phyloP scores from a whole-genome alignment of 2,329 filamentous ascomycete genomes.

The Sclerotinia subarctica region DNA sequence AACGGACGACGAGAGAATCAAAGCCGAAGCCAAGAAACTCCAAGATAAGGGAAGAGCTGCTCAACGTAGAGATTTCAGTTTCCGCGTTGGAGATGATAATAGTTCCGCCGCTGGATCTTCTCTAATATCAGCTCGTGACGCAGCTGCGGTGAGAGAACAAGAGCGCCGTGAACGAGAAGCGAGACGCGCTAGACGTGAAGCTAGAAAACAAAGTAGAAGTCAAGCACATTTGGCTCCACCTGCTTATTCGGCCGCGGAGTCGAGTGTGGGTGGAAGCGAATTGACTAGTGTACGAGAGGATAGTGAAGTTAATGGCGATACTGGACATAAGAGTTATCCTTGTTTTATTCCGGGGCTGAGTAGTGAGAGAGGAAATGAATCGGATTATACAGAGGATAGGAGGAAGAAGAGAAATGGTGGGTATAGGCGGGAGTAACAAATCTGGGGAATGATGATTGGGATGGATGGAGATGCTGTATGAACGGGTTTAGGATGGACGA shows the following conservation, averaged over 20 bases:
- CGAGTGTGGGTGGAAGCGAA: conserved; percentile 14
- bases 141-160: conserved; percentile 22
- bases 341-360: conserved; percentile 38
- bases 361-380: conserved; percentile 22
- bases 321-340: conserved; percentile 39
- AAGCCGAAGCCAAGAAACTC: conserved; percentile 54
- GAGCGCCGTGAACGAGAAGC: conserved; percentile 22
- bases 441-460: background rate
- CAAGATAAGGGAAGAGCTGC: conserved; percentile 51
- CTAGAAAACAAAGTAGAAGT: conserved; percentile 29
- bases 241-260: conserved; percentile 11
- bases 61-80: conserved; percentile 37
- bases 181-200: conserved; percentile 24
- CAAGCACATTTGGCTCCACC: conserved; percentile 19
- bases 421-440: conserved; percentile 18
- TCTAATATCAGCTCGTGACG: conserved; percentile 17
- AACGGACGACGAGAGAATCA: conserved; percentile 46
- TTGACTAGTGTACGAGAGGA: conserved; percentile 28
- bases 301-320: conserved; percentile 31
- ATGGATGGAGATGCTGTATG: background rate
- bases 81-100: conserved; percentile 36
- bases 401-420: conserved; percentile 32
- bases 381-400: conserved; percentile 36
- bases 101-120: conserved; percentile 24
- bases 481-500: background rate